Percentiles rank a stretch among this genome's conserved stretches.
Conservation (phyloP, 768 basidiomycete genomes). For the Mycena albidolilacea region DNA sequence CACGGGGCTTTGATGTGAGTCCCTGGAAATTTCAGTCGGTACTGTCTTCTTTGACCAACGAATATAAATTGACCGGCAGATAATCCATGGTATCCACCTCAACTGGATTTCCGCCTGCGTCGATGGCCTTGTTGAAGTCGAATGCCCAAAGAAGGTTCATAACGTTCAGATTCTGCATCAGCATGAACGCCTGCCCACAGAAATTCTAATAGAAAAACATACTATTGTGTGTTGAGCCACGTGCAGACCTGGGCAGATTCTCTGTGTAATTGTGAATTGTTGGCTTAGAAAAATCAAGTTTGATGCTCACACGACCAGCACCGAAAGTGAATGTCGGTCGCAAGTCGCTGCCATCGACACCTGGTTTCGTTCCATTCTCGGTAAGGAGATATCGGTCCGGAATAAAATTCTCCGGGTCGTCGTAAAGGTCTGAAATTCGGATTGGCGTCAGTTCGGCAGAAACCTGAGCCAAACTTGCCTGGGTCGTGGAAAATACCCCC, state of each 20-base stretch:
- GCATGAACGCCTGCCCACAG: no score
- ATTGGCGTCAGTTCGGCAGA: no score
- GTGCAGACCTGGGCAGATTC: constrained; percentile 28
- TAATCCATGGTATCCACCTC: constrained; percentile 35
- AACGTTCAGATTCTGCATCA: constrained; percentile 38
- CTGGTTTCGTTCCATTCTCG: constrained; percentile 28
- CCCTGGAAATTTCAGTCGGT: constrained; percentile 31
- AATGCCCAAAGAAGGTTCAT: constrained; percentile 51
- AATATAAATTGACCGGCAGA: constrained; percentile 26
- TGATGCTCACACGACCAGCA: constrained; percentile 25
- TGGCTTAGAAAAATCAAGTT: no score
- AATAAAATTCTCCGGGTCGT: constrained; percentile 33
- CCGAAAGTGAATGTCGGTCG: constrained; percentile 22
- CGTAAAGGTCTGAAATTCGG: constrained; percentile 15
- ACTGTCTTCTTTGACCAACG: neutral
- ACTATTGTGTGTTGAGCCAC: constrained; percentile 30
- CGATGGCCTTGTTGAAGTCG: constrained; percentile 39
- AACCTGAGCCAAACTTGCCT: neutral
- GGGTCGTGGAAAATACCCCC: constrained; percentile 36
- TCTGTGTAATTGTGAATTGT: neutral
- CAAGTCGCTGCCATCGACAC: constrained; percentile 29
- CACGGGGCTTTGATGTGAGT: constrained; percentile 29
- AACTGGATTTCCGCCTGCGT: constrained; percentile 26
- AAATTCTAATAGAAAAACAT: neutral
- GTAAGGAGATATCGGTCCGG: constrained; percentile 29